These are phyloP conservation scores for Ophiostoma piceae DNA, from an alignment of 2,329 filamentous ascomycete species.

Conservation along the genomic window DNA sequence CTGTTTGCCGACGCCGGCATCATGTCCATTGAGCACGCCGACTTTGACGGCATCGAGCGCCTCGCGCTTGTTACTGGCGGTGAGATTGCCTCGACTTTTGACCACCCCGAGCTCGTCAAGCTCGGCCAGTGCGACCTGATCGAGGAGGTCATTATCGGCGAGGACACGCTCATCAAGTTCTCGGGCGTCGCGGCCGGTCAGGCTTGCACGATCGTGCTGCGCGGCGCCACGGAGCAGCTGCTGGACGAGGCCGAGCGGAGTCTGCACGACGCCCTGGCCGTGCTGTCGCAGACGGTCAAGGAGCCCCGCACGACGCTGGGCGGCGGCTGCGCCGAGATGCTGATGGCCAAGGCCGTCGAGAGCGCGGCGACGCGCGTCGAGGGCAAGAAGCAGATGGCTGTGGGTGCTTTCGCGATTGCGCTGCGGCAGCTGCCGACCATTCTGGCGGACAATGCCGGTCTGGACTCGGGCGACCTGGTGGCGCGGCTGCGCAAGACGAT, in stretches of 20 bases:
- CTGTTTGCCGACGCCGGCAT: constrained; percentile 97
- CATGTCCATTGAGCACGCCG: constrained; percentile 96
- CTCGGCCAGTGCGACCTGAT: constrained; percentile 92
- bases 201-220: constrained; percentile 93
- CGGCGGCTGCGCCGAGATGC: constrained; percentile 95
- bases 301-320: constrained; percentile 92
- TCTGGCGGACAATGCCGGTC: constrained; percentile 91
- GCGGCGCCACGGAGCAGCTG: constrained; percentile 92
- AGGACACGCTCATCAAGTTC: constrained; percentile 96
- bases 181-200: constrained; percentile 90
- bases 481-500: constrained; percentile 87
- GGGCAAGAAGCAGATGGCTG: constrained; percentile 93
- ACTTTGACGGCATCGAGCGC: constrained; percentile 96
- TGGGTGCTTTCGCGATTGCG: constrained; percentile 81
- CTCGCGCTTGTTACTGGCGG: constrained; percentile 92
- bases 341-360: constrained; percentile 98
- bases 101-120: constrained; percentile 95
- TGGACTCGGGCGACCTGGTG: constrained; percentile 92
- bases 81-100: constrained; percentile 96
- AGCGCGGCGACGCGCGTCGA: constrained; percentile 88
- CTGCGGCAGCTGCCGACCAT: constrained; percentile 93
- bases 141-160: constrained; percentile 96
- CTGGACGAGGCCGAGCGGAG: constrained; percentile 95
- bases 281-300: constrained; percentile 92
- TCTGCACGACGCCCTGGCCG: constrained; percentile 90